phyloP scores from a whole-genome alignment of 306 rosid genomes.

The Gillenia trifoliata region DNA sequence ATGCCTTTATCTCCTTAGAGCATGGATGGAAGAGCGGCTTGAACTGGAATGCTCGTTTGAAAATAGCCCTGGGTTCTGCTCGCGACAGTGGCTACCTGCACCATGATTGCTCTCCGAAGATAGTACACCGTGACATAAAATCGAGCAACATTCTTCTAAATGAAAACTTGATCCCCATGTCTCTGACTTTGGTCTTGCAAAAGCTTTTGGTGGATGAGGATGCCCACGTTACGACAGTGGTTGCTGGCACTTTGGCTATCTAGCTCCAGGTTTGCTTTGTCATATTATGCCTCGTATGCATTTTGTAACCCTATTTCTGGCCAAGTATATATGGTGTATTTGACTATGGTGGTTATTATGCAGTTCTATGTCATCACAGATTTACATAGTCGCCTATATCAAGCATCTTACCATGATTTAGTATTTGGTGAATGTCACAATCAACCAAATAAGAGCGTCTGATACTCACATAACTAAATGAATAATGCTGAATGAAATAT shows the following conservation, averaged over 20 bases:
- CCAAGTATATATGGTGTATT: too few relatives aligned
- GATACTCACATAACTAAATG: not conserved
- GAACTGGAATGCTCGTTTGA: constrained; percentile 77
- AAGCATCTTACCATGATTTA: not conserved
- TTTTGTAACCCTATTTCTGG: not conserved
- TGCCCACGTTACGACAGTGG: constrained; percentile 93
- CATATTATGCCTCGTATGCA: not conserved
- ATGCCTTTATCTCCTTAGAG: constrained; percentile 21
- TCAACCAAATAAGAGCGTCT: too few relatives aligned
- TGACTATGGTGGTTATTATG: not conserved
- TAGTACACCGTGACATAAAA: constrained; percentile 87
- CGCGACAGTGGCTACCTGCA: constrained; percentile 91
- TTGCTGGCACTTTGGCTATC: constrained; percentile 98
- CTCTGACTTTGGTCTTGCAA: constrained; percentile 92
- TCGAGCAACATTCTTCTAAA: constrained; percentile 92
- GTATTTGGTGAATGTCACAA: too few relatives aligned
- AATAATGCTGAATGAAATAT: not conserved
- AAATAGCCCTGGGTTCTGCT: constrained; percentile 90
- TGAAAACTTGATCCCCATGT: constrained; percentile 78
- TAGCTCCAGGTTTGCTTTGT: constrained; percentile 92
- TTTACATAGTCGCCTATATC: not conserved
- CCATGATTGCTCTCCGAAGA: constrained; percentile 84
- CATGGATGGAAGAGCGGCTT: constrained; percentile 37
- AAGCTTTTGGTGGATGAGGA: constrained; percentile 91
- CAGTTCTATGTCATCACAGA: too few relatives aligned